phyloP scores from a whole-genome alignment of 768 basidiomycete species.

The Podaxis sp. region DNA sequence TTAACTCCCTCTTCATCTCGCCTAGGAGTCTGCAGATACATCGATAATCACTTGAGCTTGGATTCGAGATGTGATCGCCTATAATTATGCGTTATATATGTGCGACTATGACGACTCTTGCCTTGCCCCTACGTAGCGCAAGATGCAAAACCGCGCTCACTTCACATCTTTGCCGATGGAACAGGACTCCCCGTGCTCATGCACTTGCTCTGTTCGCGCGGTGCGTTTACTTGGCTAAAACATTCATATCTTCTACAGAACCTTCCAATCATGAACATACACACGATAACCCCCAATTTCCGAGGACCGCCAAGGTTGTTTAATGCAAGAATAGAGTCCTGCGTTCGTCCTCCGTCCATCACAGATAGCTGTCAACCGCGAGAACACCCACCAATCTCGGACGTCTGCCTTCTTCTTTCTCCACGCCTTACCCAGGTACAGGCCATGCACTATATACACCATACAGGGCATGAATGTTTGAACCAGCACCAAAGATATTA shows the following conservation, averaged over 20 bases:
- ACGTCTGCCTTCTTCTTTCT: neutral
- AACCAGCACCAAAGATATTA: neutral
- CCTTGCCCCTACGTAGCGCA: neutral
- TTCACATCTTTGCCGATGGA: neutral
- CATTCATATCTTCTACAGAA: neutral
- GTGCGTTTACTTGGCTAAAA: neutral
- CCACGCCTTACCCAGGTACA: constrained; percentile 7
- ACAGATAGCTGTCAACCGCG: neutral
- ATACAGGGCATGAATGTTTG: neutral
- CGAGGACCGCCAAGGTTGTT: neutral
- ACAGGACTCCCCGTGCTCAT: neutral
- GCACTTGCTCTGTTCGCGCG: neutral
- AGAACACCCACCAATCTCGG: neutral
- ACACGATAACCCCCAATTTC: neutral
- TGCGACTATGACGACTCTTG: neutral
- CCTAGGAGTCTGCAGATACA: constrained; percentile 1
- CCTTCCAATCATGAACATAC: neutral
- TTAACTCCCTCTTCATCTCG: constrained; percentile 3
- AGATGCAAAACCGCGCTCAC: neutral
- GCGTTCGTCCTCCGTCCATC: neutral
- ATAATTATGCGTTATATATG: neutral
- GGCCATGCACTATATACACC: neutral
- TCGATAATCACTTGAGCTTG: neutral
- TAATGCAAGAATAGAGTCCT: neutral
- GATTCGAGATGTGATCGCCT: neutral